Evolutionary conservation across 108 stramenopile species (phyloP), one percentile per base, ranked within the genome.

Genomic region (Nannochloropsis gaditana): DNA sequence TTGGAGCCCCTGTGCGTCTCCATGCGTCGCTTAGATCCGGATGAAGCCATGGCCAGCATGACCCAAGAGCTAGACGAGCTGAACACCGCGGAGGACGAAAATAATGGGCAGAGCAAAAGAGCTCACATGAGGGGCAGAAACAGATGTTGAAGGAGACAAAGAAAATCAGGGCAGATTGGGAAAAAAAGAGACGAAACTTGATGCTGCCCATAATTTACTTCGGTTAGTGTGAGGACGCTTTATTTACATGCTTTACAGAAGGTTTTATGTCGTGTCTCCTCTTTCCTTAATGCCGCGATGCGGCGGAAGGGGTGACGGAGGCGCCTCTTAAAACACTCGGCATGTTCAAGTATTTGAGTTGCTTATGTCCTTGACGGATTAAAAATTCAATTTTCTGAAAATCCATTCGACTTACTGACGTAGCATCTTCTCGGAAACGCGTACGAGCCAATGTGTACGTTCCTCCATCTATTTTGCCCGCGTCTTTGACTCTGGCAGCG

Each of bases 1-100:
- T 8, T 73, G 59, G 59, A 73, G 59, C 59, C 59, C n/a, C n/a
- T 73, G n/a, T 73, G 59, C 59, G 59, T 73, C n/a, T 73, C 59
- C 59, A 73, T 73, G 59, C 59, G 59, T 73, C 59, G 8, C 19
- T n/a, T 73, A n/a, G 59, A 73, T n/a, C 59, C 59, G 59, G n/a
- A 73, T 73, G 19, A n/a, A 6, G 59, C 59, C 4, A 73, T 73
- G 59, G 59, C 8, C 59, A 73, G 59, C 59, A 73, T 73, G 59
- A n/a, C 59, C 19, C 59, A 73, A n/a, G 59, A 73, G 59, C 59
- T 73, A 6, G 59, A 73, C n/a, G 59, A 73, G 59, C 59, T 73
- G 59, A 73, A 73, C 59, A 5, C 5, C n/a, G 59, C 15, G 8
- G 59, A 6, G n/a, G 59, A 73, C 19, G 59, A 73, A 73, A 73